Conservation (phyloP, 176 grass and related monocot genomes). For the Typha latifolia region DNA sequence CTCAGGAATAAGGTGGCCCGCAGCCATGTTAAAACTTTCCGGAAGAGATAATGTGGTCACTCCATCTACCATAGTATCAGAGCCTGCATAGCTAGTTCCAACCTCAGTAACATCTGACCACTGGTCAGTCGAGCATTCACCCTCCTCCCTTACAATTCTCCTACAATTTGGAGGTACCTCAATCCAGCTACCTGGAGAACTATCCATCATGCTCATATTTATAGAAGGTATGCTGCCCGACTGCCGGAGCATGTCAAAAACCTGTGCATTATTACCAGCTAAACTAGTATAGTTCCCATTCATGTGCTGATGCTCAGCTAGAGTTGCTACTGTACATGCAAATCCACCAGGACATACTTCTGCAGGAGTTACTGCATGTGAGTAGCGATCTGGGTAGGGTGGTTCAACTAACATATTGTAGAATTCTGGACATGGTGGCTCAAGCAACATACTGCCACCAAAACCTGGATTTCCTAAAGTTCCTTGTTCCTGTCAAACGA, state of each 20-base stretch:
- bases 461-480: constrained; percentile 57
- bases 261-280: constrained; percentile 28
- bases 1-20: constrained; percentile 53
- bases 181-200: constrained; percentile 49
- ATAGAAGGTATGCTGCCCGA: constrained; percentile 30
- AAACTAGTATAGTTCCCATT: constrained; percentile 47
- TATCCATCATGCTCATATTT: constrained; percentile 30
- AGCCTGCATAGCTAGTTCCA: constrained; percentile 68
- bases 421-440: background rate
- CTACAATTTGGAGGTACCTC: constrained; percentile 19
- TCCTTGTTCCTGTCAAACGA: constrained; percentile 68
- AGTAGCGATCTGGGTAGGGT: constrained; percentile 41
- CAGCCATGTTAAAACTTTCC: constrained; percentile 35
- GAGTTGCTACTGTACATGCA: too few species aligned
- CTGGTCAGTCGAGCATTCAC: constrained; percentile 69
- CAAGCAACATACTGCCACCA: constrained; percentile 49
- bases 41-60: constrained; percentile 29
- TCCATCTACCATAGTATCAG: constrained; percentile 50
- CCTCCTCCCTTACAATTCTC: constrained; percentile 50
- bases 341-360: constrained; percentile 35
- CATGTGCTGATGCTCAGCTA: too few species aligned
- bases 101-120: constrained; percentile 76
- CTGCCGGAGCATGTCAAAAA: constrained; percentile 52
- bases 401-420: too few species aligned
- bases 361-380: constrained; percentile 18